Evolutionary conservation across 2,329 filamentous ascomycete species (phyloP).

Genomic region (Diaporthe destruens): DNA sequence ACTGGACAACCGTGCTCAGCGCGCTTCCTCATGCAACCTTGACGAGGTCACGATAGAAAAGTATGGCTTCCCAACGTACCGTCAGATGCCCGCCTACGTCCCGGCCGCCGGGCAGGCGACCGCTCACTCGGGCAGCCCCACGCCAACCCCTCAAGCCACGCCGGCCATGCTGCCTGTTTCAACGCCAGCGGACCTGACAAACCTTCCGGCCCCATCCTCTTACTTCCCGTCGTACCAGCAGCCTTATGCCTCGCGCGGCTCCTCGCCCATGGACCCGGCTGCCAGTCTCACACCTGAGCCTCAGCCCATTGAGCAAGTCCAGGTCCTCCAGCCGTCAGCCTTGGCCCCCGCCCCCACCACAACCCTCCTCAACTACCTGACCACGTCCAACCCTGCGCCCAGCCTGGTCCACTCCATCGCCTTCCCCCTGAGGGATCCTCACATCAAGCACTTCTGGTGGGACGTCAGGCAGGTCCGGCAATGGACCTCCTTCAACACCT

Average conservation of each 20-base stretch:
- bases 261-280: constrained; percentile 56
- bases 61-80: constrained; percentile 88
- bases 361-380: constrained; percentile 83
- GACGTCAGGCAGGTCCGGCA: constrained; percentile 88
- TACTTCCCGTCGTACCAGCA: constrained; percentile 57
- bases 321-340: constrained; percentile 51
- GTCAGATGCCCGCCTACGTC: constrained; percentile 74
- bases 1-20: constrained; percentile 61
- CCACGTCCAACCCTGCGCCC: constrained; percentile 82
- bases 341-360: constrained; percentile 66
- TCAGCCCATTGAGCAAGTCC: constrained; percentile 52
- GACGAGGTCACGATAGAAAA: constrained; percentile 75
- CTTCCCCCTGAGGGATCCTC: constrained; percentile 73
- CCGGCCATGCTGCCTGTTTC: constrained; percentile 46
- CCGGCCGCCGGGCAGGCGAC: constrained; percentile 47
- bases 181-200: constrained; percentile 50
- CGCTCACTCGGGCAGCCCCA: constrained; percentile 46
- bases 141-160: constrained; percentile 46
- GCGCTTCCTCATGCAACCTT: constrained; percentile 76
- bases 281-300: constrained; percentile 52
- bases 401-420: constrained; percentile 85
- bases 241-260: constrained; percentile 59
- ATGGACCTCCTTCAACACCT: constrained; percentile 84
- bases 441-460: constrained; percentile 93
- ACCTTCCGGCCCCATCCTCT: constrained; percentile 44